Evolutionary conservation across 2,329 filamentous ascomycete species (phyloP).

Genomic region (Verticillium albo-atrum): DNA sequence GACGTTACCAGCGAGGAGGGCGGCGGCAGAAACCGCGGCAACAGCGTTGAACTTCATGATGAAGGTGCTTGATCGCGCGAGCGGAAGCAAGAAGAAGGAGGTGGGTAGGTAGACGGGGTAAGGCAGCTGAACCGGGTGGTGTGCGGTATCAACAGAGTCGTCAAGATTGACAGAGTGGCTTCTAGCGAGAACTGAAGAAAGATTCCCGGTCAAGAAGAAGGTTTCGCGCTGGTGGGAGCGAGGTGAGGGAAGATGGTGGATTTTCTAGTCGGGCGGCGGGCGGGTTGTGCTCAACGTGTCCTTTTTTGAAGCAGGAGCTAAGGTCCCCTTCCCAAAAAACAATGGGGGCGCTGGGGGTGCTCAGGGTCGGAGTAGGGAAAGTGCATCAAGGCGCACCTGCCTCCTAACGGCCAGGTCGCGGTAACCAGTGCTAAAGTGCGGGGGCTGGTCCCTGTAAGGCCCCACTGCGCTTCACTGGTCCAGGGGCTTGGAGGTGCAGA

Average conservation of each 20-base stretch:
- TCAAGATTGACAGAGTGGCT: background rate
- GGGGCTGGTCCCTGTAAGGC: slow-evolving; percentile 1
- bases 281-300: slow-evolving; percentile 13
- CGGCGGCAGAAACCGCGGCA: slow-evolving; percentile 71
- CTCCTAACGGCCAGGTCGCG: background rate
- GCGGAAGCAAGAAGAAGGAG: background rate
- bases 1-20: slow-evolving; percentile 66
- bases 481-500: background rate
- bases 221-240: slow-evolving; percentile 7
- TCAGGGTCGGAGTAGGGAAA: background rate
- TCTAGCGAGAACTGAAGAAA: background rate
- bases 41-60: slow-evolving; percentile 82
- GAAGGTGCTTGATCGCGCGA: slow-evolving; percentile 18
- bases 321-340: slow-evolving; percentile 3
- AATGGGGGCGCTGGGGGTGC: slow-evolving; percentile 1
- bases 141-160: background rate
- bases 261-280: slow-evolving; percentile 1
- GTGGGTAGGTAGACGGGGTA: background rate
- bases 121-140: background rate
- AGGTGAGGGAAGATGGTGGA: slow-evolving; percentile 5
- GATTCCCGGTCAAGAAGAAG: slow-evolving; percentile 3
- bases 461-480: background rate
- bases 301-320: slow-evolving; percentile 11
- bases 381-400: background rate
- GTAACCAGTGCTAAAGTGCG: slow-evolving; percentile 1